A percentile compares a stretch with the other conserved stretches of the same genome.
phyloP scores from a whole-genome alignment of 257 asterid genomes.

The Leonotis leonurus region DNA sequence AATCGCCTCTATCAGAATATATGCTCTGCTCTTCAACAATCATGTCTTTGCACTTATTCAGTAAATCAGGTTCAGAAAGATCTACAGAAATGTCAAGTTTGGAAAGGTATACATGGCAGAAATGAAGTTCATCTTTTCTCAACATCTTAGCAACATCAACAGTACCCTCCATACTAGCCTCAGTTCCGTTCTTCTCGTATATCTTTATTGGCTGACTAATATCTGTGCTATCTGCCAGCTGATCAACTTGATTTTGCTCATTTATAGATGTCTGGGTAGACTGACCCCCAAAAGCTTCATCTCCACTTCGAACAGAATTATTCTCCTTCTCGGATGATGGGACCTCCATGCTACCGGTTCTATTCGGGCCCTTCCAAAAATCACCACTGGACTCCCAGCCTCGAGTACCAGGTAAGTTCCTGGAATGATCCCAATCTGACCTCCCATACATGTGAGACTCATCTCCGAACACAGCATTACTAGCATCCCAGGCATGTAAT shows the following conservation, averaged over 20 bases:
- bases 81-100: slow-evolving; percentile 83
- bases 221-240: slow-evolving; percentile 40
- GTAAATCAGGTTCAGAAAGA: slow-evolving; percentile 70
- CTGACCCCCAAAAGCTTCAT: slow-evolving; percentile 40
- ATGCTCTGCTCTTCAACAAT: slow-evolving; percentile 31
- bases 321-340: slow-evolving; percentile 55
- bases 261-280: slow-evolving; percentile 34
- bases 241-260: slow-evolving; percentile 42
- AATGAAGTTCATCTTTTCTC: slow-evolving; percentile 36
- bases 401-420: slow-evolving; percentile 35
- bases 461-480: slow-evolving; percentile 59
- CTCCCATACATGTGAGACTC: slow-evolving; percentile 77
- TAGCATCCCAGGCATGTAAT: slow-evolving; percentile 71
- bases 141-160: slow-evolving; percentile 23
- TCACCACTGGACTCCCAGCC: slow-evolving; percentile 63
- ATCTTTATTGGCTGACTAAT: slow-evolving; percentile 30
- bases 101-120: slow-evolving; percentile 53
- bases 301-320: slow-evolving; percentile 34
- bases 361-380: slow-evolving; percentile 62
- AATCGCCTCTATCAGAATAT: slow-evolving; percentile 33
- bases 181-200: slow-evolving; percentile 33
- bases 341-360: slow-evolving; percentile 48
- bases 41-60: slow-evolving; percentile 46
- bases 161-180: slow-evolving; percentile 30
- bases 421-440: slow-evolving; percentile 73